These are phyloP conservation scores for Trametes villosa DNA, from an alignment of 768 basidiomycete species.

Conservation along the genomic window DNA sequence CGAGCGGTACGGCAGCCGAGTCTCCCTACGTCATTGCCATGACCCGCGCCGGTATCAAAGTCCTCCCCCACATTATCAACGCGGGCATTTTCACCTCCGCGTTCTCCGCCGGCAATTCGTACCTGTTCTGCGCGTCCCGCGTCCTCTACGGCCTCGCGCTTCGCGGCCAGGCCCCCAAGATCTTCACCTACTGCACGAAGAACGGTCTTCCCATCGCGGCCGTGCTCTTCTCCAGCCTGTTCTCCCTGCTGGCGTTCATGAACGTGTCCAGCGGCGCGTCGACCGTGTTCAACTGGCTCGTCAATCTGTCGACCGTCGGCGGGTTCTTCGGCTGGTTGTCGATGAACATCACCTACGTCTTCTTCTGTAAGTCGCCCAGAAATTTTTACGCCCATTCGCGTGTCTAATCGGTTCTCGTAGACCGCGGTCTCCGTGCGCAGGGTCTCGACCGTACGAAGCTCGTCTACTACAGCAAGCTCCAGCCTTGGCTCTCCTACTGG, in stretches of 20 bases:
- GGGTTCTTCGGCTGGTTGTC: constrained; percentile 72
- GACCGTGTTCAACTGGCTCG: constrained; percentile 73
- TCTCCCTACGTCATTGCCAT: constrained; percentile 90
- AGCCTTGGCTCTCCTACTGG: constrained; percentile 74
- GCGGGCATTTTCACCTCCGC: constrained; percentile 71
- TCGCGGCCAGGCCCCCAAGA: constrained; percentile 43
- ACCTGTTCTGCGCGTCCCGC: constrained; percentile 57
- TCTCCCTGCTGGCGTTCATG: constrained; percentile 63
- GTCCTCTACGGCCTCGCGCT: constrained; percentile 43
- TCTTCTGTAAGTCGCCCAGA: constrained; percentile 58
- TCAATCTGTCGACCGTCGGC: constrained; percentile 65
- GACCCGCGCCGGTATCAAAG: constrained; percentile 69
- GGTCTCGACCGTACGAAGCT: constrained; percentile 66
- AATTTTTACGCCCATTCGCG: not conserved
- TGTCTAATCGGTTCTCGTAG: constrained; percentile 34
- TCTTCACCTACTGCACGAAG: constrained; percentile 53
- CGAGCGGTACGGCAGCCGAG: constrained; percentile 66
- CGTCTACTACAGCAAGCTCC: constrained; percentile 61
- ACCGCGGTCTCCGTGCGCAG: constrained; percentile 65
- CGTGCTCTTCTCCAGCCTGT: constrained; percentile 39
- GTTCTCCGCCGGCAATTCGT: constrained; percentile 74
- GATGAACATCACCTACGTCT: constrained; percentile 74
- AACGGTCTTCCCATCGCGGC: constrained; percentile 52
- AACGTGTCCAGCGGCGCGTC: constrained; percentile 57
- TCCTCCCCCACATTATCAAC: constrained; percentile 59